Percentiles rank a stretch among this genome's conserved stretches.
phyloP scores from a whole-genome alignment of 164 flowering plant genomes.

The Cinnamomum micranthum region DNA sequence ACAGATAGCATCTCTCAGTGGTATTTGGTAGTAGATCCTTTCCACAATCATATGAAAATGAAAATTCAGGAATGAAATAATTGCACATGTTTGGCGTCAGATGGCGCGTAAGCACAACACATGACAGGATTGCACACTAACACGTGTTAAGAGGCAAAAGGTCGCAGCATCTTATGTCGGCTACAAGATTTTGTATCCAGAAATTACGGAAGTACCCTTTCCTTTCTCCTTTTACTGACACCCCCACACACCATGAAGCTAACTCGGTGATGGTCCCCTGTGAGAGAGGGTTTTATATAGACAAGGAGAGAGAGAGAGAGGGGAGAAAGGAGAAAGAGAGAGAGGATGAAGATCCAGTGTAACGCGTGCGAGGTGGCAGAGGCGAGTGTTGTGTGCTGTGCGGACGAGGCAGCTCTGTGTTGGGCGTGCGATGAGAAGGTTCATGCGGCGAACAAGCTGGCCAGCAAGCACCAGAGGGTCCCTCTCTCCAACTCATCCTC shows the following conservation, averaged over 20 bases:
- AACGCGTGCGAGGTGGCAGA: slow-evolving; percentile 87
- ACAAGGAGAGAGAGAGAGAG: not conserved
- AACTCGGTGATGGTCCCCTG: not conserved
- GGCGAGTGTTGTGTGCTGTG: slow-evolving; percentile 86
- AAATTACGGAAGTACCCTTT: not conserved
- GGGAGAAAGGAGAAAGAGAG: not conserved
- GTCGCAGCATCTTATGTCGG: not conserved
- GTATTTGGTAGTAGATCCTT: too few relatives aligned
- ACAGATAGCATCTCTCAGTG: too few relatives aligned
- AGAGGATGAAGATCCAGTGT: slow-evolving; percentile 85
- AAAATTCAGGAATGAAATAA: too few relatives aligned
- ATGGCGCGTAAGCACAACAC: too few relatives aligned
- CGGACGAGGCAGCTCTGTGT: slow-evolving; percentile 97
- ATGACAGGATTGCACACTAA: too few relatives aligned
- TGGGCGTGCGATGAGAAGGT: slow-evolving; percentile 77
- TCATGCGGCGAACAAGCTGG: slow-evolving; percentile 92
- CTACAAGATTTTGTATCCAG: not conserved
- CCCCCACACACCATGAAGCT: not conserved
- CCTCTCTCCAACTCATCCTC: slow-evolving; percentile 46
- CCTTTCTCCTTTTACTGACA: not conserved
- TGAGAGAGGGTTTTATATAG: not conserved
- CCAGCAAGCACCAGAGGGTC: slow-evolving; percentile 85
- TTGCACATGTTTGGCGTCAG: too few relatives aligned
- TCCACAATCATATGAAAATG: too few relatives aligned
- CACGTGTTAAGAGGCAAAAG: too few relatives aligned